Base-by-base conservation (phyloP, 2,329 filamentous ascomycete species). In the Chrysosporium keratinophilum region DNA sequence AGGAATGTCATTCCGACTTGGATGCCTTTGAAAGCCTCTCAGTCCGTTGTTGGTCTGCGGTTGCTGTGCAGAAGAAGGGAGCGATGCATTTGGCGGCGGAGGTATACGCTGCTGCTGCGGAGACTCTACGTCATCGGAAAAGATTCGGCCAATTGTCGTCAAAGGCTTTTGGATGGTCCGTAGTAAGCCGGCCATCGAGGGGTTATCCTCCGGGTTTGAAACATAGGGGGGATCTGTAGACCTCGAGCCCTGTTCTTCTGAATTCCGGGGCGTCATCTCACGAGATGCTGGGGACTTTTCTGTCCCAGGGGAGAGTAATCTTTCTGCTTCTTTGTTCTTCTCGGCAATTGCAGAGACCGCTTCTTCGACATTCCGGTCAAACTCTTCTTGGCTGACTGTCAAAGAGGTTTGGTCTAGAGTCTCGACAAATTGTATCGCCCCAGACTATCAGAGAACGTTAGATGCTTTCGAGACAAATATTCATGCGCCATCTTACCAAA, bases 321-420 rank as follows among this genome's bases (percentile, higher is more conserved):
- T 70, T 58, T 81, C 75, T 35, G 78, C 74, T 56, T 76, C 73
- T 55, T 82, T 80, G 63, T 96, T 89, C 63, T 87, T 88, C 70
- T 96, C 91, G 1, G 93, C 91, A 60, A 98, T 98, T 41, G 87
- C 88, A 5, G 88, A 95, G 2, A 98, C 94, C 6, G 93, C 90
- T 3, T 86, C 86, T 72, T 98, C 93, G n/a, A 98, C 94, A 61
- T 95, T 90, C 65, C 80, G 81, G 67, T 98, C 93, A 64, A 98
- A 98, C 37, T 97, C 93, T 54, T 93, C 88, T 64, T 98, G 90
- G 1, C 85, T 85, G 50, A 98, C 93, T 0, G 93, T 97, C 6
- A 98, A 74, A 23, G 85, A 91, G 1, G 93, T 97, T 43, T 90
- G 84, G 69, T 98, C 93, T 70, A 98, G 83, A 56, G 88, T 94